Percentiles rank a stretch among this genome's conserved stretches.
These are phyloP conservation scores for Colletotrichum musae DNA, from an alignment of 2,329 filamentous ascomycete genomes.

Conservation along the genomic window DNA sequence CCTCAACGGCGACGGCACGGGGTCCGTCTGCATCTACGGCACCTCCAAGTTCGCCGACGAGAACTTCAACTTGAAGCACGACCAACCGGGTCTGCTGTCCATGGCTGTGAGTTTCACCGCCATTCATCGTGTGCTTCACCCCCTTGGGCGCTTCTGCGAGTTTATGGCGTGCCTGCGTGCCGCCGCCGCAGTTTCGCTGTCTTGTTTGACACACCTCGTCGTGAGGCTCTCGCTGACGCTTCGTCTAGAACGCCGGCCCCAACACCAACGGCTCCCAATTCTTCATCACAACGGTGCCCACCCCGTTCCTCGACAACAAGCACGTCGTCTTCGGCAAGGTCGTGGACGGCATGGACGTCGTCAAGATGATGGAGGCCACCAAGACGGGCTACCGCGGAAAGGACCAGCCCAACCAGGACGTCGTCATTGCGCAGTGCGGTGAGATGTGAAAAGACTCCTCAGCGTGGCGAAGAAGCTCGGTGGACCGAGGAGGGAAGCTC, in stretches of 20 bases:
- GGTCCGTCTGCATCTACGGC: slow-evolving; percentile 90
- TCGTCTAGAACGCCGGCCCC: slow-evolving; percentile 82
- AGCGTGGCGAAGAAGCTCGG: not conserved
- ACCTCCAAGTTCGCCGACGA: slow-evolving; percentile 89
- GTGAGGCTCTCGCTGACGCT: slow-evolving; percentile 7
- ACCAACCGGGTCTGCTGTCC: slow-evolving; percentile 83
- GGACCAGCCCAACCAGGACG: slow-evolving; percentile 88
- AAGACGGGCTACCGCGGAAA: slow-evolving; percentile 81
- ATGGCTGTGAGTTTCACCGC: slow-evolving; percentile 83
- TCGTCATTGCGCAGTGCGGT: slow-evolving; percentile 88
- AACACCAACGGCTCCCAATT: slow-evolving; percentile 97
- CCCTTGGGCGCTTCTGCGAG: too few relatives aligned
- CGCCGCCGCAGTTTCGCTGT: too few relatives aligned
- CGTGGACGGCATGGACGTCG: slow-evolving; percentile 89
- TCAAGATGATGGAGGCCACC: slow-evolving; percentile 92
- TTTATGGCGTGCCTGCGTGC: too few relatives aligned
- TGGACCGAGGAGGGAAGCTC: too few relatives aligned
- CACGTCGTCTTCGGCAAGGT: slow-evolving; percentile 97
- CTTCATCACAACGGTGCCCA: slow-evolving; percentile 93
- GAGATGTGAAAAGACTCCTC: slow-evolving; percentile 77
- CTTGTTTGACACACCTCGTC: not conserved
- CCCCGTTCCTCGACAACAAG: slow-evolving; percentile 91
- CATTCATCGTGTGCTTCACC: not conserved
- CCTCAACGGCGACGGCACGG: slow-evolving; percentile 91
- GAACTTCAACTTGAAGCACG: slow-evolving; percentile 87